A percentile compares a stretch with the other conserved stretches of the same genome.
Evolutionary conservation across 257 asterid species (phyloP).

Genomic region (Solanum paucissectum): DNA sequence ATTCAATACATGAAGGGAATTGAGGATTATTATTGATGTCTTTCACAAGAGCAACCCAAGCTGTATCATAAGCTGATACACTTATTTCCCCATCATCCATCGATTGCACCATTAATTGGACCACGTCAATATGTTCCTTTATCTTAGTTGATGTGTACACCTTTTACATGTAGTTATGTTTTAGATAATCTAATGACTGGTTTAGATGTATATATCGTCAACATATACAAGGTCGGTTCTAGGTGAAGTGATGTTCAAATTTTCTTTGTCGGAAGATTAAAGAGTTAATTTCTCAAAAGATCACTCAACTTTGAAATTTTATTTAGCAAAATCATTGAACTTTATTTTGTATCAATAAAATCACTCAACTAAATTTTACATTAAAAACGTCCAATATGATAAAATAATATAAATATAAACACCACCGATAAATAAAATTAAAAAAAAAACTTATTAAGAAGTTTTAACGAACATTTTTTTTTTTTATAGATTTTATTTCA

Average conservation of each 20-base stretch:
- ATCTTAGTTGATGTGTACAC: neutral
- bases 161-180: neutral
- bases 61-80: constrained; percentile 69
- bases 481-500: too few species aligned
- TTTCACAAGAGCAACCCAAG: constrained; percentile 84
- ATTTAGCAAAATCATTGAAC: too few species aligned
- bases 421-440: too few species aligned
- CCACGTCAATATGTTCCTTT: constrained; percentile 7
- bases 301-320: too few species aligned
- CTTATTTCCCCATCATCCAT: constrained; percentile 80
- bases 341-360: too few species aligned
- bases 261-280: neutral
- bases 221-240: neutral
- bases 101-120: constrained; percentile 30
- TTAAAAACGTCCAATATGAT: too few species aligned
- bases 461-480: too few species aligned
- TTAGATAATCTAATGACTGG: neutral
- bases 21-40: constrained; percentile 40
- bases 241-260: neutral
- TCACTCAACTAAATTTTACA: too few species aligned
- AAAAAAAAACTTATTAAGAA: too few species aligned
- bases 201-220: neutral
- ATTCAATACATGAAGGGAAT: constrained; percentile 51
- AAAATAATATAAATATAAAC: too few species aligned
- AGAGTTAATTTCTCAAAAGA: too few species aligned